A percentile compares a stretch with the other conserved stretches of the same genome.
phyloP scores from a whole-genome alignment of 345 rosid species.

The Eucalyptus tenuipes region DNA sequence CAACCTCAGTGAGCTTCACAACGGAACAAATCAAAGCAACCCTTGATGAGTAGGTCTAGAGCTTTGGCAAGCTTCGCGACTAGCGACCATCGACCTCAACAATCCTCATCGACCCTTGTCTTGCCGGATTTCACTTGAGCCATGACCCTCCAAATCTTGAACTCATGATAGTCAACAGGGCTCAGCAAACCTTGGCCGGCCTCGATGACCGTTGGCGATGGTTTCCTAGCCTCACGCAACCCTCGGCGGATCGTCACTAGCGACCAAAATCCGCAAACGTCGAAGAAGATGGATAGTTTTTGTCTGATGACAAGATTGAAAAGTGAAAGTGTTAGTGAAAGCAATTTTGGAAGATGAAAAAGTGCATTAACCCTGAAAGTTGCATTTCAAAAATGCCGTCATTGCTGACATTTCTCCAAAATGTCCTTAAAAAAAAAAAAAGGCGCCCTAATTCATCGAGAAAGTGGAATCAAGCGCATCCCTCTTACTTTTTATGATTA shows the following conservation, averaged over 20 bases:
- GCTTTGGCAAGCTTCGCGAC: neutral
- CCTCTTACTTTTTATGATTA: neutral
- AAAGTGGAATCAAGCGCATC: neutral
- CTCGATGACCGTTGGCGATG: neutral
- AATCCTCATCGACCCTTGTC: neutral
- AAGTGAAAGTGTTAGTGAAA: neutral
- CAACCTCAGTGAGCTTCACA: neutral
- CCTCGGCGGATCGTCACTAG: neutral
- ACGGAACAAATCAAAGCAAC: neutral
- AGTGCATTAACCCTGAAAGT: neutral
- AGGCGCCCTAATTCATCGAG: neutral
- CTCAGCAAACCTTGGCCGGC: neutral
- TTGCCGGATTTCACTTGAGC: neutral
- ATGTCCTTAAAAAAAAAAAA: too few species aligned
- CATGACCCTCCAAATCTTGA: neutral
- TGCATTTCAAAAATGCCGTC: neutral
- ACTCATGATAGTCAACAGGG: accelerated
- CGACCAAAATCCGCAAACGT: neutral
- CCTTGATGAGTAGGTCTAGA: neutral
- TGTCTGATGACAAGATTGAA: neutral
- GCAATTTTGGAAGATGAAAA: neutral
- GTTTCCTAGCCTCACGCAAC: neutral
- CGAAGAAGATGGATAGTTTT: neutral
- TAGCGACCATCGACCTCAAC: neutral
- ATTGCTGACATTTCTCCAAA: neutral